Evolutionary conservation across 2,329 filamentous ascomycete genomes (phyloP).

Genomic region (Hymenoscyphus repandus): DNA sequence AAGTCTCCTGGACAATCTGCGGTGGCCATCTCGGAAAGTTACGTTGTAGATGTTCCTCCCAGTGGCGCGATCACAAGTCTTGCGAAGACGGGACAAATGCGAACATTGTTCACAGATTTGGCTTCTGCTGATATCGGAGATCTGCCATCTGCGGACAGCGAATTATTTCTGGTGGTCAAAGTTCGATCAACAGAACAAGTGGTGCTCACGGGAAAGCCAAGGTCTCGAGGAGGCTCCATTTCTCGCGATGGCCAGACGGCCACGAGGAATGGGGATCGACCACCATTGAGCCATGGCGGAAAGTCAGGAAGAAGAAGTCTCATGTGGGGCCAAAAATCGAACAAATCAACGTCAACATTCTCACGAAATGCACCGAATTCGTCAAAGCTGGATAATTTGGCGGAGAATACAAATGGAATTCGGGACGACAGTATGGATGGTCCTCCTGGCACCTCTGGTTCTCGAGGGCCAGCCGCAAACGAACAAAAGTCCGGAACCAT

Average conservation of each 20-base stretch:
- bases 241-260: constrained; percentile 23
- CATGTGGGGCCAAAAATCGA: constrained; percentile 64
- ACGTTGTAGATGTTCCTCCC: constrained; percentile 70
- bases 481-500: constrained; percentile 22
- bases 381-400: constrained; percentile 47
- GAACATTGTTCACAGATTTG: constrained; percentile 83
- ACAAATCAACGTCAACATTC: constrained; percentile 48
- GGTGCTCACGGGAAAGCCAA: constrained; percentile 20
- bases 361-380: constrained; percentile 41
- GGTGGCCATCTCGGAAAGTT: constrained; percentile 74
- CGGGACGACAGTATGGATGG: constrained; percentile 19
- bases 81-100: constrained; percentile 62
- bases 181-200: constrained; percentile 40
- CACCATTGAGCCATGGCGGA: constrained; percentile 40
- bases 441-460: constrained; percentile 54
- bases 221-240: constrained; percentile 20
- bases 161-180: constrained; percentile 79
- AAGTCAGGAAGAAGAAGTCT: constrained; percentile 56
- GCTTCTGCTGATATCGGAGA: constrained; percentile 52
- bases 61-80: constrained; percentile 66
- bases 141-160: constrained; percentile 56
- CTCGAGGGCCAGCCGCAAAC: constrained; percentile 36
- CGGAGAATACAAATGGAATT: constrained; percentile 16
- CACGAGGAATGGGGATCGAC: constrained; percentile 30
- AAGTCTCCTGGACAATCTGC: constrained; percentile 60